Evolutionary conservation across 129 eudicot genomes (phyloP).

Genomic region (Silybum marianum): DNA sequence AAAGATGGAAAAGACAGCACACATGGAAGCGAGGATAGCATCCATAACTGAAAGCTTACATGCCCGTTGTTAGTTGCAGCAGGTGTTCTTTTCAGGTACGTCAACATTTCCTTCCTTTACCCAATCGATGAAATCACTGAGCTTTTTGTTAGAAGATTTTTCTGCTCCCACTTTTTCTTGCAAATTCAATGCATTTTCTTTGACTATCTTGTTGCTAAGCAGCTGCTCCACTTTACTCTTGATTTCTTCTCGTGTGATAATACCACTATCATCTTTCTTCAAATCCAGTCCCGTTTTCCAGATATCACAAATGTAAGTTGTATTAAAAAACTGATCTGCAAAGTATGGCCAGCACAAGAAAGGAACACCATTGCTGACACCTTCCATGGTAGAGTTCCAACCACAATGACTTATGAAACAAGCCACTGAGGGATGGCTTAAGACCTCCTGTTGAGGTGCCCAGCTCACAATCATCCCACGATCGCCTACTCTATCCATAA

Average conservation of each 20-base stretch:
- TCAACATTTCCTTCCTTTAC: conserved; percentile 24
- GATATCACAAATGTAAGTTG: conserved; percentile 46
- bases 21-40: background rate
- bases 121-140: conserved; percentile 45
- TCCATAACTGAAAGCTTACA: background rate
- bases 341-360: conserved; percentile 80
- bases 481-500: conserved; percentile 32
- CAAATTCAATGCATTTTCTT: conserved; percentile 40
- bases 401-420: conserved; percentile 71
- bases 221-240: conserved; percentile 52
- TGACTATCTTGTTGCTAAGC: conserved; percentile 26
- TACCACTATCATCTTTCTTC: conserved; percentile 40
- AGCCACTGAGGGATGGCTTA: conserved; percentile 57
- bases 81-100: background rate
- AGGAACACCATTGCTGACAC: conserved; percentile 60
- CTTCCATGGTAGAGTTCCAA: conserved; percentile 71
- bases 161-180: conserved; percentile 31
- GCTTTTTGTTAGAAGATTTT: conserved; percentile 41
- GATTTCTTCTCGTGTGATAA: conserved; percentile 42
- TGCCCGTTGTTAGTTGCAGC: background rate
- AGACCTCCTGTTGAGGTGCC: conserved; percentile 64
- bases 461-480: conserved; percentile 54
- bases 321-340: conserved; percentile 55
- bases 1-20: background rate
- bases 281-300: conserved; percentile 61